phyloP scores from a whole-genome alignment of 2,329 filamentous ascomycete species.

The Hymenoscyphus albidus region DNA sequence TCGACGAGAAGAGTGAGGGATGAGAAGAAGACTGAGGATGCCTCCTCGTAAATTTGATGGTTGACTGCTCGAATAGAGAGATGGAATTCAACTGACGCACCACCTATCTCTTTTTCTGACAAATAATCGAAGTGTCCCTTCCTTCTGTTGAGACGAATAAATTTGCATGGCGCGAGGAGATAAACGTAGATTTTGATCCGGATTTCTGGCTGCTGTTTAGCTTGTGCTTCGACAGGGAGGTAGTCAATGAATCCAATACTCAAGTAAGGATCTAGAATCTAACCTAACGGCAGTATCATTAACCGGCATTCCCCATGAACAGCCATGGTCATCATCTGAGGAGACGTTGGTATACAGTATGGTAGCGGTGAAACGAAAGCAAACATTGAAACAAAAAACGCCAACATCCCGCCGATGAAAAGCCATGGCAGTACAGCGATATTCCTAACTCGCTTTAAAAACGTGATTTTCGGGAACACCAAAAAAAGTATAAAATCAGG shows the following conservation, averaged over 20 bases:
- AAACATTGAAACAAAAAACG: too few relatives aligned
- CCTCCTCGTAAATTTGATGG: background rate
- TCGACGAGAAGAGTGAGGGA: background rate
- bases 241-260: background rate
- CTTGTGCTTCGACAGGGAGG: background rate
- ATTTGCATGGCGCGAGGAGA: background rate
- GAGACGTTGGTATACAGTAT: too few relatives aligned
- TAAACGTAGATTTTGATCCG: background rate
- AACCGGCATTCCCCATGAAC: background rate
- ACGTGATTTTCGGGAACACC: too few relatives aligned
- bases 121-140: background rate
- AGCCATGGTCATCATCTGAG: background rate
- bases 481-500: too few relatives aligned
- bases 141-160: background rate
- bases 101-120: background rate
- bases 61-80: background rate
- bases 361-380: too few relatives aligned
- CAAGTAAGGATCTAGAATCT: background rate
- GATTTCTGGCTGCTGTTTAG: background rate
- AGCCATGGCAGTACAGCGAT: too few relatives aligned
- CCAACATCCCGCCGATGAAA: too few relatives aligned
- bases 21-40: background rate
- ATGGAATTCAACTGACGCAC: background rate
- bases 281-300: background rate
- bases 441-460: too few relatives aligned